Conservation (phyloP, 352 stramenopile species). For the Phytopythium cucurbitacearum region DNA sequence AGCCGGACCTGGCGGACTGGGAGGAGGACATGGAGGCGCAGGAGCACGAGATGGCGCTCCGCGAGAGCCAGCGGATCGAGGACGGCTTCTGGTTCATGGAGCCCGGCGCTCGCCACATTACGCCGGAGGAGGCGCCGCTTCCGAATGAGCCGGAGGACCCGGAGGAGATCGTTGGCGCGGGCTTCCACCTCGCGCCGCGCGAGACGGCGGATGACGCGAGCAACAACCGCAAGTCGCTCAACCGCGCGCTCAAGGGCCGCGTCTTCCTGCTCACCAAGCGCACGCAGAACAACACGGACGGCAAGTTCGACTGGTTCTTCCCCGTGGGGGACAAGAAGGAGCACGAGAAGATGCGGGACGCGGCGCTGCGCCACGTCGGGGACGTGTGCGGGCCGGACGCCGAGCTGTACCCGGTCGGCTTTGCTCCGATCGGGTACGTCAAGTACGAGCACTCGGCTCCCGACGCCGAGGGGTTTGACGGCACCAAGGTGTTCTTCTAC, state of each 20-base stretch:
- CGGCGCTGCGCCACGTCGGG: slow-evolving; percentile 55
- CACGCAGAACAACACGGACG: slow-evolving; percentile 15
- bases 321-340: slow-evolving; percentile 53
- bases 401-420: slow-evolving; percentile 53
- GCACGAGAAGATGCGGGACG: slow-evolving; percentile 78
- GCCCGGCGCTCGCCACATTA: slow-evolving; percentile 62
- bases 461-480: slow-evolving; percentile 41
- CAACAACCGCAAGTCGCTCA: slow-evolving; percentile 85
- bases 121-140: slow-evolving; percentile 66
- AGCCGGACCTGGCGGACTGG: slow-evolving; percentile 72
- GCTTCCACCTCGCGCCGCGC: slow-evolving; percentile 70
- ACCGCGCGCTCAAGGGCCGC: slow-evolving; percentile 76
- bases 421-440: slow-evolving; percentile 75
- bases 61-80: slow-evolving; percentile 71
- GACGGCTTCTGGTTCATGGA: slow-evolving; percentile 87
- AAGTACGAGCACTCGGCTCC: slow-evolving; percentile 55
- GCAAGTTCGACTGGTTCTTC: slow-evolving; percentile 81
- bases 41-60: slow-evolving; percentile 72
- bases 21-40: slow-evolving; percentile 71
- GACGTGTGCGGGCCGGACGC: slow-evolving; percentile 41
- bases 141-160: slow-evolving; percentile 55
- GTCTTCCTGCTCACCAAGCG: slow-evolving; percentile 79
- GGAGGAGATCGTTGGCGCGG: slow-evolving; percentile 66
- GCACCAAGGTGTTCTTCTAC: slow-evolving; percentile 88
- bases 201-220: slow-evolving; percentile 72